phyloP scores from a whole-genome alignment of 805 yeast species.

The Wickerhamomyces subpelliculosus region DNA sequence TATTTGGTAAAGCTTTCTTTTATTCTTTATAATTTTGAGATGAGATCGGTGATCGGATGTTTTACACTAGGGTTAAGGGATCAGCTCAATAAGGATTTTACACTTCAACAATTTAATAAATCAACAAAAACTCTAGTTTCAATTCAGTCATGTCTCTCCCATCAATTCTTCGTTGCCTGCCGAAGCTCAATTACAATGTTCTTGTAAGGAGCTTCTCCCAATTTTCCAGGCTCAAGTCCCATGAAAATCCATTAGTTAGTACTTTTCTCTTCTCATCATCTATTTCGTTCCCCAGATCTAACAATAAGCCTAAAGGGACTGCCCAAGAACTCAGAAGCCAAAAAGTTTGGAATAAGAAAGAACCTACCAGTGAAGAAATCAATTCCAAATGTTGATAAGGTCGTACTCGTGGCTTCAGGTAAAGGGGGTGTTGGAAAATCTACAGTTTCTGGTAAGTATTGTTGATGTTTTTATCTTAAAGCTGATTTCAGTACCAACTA shows the following conservation, averaged over 20 bases:
- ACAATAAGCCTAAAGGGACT: constrained; percentile 12
- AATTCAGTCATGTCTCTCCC: too few species aligned
- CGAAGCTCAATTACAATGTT: too few species aligned
- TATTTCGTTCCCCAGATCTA: not conserved
- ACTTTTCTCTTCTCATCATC: not conserved
- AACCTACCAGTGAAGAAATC: constrained; percentile 49
- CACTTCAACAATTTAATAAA: too few species aligned
- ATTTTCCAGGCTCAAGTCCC: constrained; percentile 18
- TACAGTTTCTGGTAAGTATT: constrained; percentile 42
- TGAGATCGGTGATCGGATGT: too few species aligned
- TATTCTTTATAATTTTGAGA: too few species aligned
- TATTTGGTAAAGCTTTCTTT: too few species aligned
- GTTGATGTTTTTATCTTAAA: not conserved
- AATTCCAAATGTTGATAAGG: constrained; percentile 54
- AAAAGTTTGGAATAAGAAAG: constrained; percentile 35
- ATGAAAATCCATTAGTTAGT: constrained; percentile 52
- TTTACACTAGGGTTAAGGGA: too few species aligned
- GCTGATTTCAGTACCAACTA: not conserved
- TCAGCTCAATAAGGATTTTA: too few species aligned
- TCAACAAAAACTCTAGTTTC: too few species aligned
- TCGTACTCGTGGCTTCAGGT: constrained; percentile 66
- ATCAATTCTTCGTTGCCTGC: too few species aligned
- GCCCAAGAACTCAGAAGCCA: constrained; percentile 18
- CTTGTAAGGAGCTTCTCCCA: not conserved
- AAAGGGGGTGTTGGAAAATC: constrained; percentile 90